Evolutionary conservation across 345 rosid genomes (phyloP).

Genomic region (Syzygium oleosum): DNA sequence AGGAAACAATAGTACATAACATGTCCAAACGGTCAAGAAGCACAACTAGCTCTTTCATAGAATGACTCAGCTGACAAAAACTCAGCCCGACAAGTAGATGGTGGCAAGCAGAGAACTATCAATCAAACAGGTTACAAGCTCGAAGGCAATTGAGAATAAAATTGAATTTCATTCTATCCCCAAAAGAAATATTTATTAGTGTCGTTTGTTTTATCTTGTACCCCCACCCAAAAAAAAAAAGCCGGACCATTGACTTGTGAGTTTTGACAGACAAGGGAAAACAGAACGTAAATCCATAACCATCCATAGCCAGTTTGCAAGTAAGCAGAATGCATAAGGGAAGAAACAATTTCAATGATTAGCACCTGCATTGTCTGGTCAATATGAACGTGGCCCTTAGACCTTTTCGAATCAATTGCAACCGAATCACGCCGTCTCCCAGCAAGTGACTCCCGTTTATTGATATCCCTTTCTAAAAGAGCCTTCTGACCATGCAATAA

Average conservation of each 20-base stretch:
- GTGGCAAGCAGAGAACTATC: not conserved
- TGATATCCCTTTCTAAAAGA: slow-evolving; percentile 81
- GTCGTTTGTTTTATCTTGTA: not conserved
- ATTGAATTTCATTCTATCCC: not conserved
- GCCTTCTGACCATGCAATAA: slow-evolving; percentile 60
- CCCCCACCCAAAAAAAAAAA: not conserved
- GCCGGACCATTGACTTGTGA: not conserved
- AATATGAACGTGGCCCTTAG: slow-evolving; percentile 18
- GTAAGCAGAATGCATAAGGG: not conserved
- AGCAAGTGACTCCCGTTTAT: slow-evolving; percentile 73
- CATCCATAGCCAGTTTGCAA: not conserved
- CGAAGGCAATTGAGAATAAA: not conserved
- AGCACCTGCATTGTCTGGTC: slow-evolving; percentile 53
- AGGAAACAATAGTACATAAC: not conserved
- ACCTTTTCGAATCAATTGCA: slow-evolving; percentile 30
- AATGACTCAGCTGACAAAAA: not conserved
- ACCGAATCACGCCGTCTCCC: slow-evolving; percentile 66
- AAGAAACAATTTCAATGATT: not conserved
- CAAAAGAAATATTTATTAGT: not conserved
- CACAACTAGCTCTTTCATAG: not conserved
- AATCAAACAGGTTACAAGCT: not conserved
- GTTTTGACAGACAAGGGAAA: not conserved
- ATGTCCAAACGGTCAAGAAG: not conserved
- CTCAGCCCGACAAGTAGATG: not conserved
- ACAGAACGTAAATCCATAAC: not conserved